A percentile compares a stretch with the other conserved stretches of the same genome.
These are phyloP conservation scores for Boletus bicolor DNA, from an alignment of 768 basidiomycete species.

Conservation along the genomic window DNA sequence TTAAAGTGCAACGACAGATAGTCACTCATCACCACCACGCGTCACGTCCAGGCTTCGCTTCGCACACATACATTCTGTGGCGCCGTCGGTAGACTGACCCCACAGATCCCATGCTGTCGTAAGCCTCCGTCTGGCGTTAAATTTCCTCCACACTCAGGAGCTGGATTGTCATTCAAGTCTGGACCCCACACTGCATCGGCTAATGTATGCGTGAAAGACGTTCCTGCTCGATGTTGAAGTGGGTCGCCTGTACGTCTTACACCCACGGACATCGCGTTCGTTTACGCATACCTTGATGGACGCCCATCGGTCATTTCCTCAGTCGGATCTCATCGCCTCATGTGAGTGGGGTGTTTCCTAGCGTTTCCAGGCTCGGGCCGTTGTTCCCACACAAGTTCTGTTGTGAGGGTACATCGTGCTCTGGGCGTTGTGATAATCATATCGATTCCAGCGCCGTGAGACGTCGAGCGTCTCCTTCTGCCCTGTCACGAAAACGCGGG, in stretches of 20 bases:
- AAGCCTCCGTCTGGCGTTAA: not conserved
- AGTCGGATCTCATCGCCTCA: constrained; percentile 2
- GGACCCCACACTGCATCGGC: not conserved
- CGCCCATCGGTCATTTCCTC: not conserved
- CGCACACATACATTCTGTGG: not conserved
- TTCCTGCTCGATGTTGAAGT: not conserved
- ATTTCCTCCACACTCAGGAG: constrained; percentile 1
- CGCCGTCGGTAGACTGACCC: not conserved
- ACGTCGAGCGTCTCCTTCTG: not conserved
- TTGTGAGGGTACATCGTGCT: not conserved
- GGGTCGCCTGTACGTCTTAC: constrained; percentile 10
- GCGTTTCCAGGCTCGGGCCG: not conserved
- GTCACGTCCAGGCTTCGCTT: not conserved
- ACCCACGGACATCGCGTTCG: not conserved
- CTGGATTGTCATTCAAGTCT: not conserved
- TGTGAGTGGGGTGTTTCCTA: not conserved
- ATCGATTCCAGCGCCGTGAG: not conserved
- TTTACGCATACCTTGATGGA: not conserved
- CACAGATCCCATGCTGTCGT: not conserved
- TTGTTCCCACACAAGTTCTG: not conserved
- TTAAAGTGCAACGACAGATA: not conserved
- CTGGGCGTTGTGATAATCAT: not conserved
- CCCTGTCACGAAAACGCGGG: not conserved
- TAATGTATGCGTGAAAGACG: not conserved
- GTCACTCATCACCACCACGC: not conserved